These are phyloP conservation scores for Fusarium sp. DNA, from an alignment of 2,329 filamentous ascomycete species.

Conservation along the genomic window DNA sequence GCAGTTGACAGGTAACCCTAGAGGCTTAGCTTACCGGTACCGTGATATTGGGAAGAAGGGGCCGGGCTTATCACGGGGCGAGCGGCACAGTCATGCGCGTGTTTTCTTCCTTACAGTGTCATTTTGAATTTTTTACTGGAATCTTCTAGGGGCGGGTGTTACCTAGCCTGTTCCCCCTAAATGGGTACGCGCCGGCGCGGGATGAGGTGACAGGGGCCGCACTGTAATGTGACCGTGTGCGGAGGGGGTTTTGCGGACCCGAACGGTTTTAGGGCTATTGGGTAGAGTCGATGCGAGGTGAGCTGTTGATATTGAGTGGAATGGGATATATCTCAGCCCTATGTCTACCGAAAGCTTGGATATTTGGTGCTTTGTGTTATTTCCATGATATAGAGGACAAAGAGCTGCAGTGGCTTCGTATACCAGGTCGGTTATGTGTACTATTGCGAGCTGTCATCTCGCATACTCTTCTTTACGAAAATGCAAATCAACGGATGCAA, in stretches of 20 bases:
- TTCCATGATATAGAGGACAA: rapidly evolving
- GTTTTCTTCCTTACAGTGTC: not conserved
- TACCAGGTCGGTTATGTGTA: rapidly evolving
- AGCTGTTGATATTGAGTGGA: not conserved
- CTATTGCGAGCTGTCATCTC: not conserved
- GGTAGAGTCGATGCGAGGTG: not conserved
- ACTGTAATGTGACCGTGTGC: not conserved
- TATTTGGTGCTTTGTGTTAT: not conserved
- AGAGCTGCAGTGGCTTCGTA: rapidly evolving
- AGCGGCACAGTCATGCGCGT: not conserved
- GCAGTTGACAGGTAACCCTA: not conserved
- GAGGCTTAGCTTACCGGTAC: not conserved
- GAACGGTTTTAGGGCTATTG: not conserved
- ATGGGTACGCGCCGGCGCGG: not conserved
- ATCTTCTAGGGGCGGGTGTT: not conserved
- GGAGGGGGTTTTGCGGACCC: not conserved
- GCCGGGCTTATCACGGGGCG: not conserved
- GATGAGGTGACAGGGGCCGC: not conserved
- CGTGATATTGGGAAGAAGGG: not conserved
- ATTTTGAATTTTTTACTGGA: not conserved
- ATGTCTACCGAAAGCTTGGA: not conserved
- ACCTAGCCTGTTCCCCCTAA: not conserved
- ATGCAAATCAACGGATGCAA: not conserved
- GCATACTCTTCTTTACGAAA: not conserved
- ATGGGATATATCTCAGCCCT: not conserved